Percentiles rank a stretch among this genome's conserved stretches.
phyloP scores from a whole-genome alignment of 2,329 filamentous ascomycete species.

The Sphaerostilbella broomeana region DNA sequence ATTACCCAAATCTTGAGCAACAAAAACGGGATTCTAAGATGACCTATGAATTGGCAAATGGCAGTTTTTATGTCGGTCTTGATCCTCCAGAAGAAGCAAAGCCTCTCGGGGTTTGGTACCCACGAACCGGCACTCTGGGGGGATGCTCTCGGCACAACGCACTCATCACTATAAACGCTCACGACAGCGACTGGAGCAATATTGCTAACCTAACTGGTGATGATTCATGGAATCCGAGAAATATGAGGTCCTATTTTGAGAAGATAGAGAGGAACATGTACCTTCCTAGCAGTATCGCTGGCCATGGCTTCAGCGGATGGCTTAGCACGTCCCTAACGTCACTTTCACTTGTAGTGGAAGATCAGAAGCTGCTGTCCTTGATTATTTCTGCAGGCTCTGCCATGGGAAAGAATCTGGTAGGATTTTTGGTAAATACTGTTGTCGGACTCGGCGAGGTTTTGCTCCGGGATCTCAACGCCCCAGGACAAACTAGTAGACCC shows the following conservation, averaged over 20 bases:
- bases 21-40: too few species aligned
- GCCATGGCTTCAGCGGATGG: constrained; percentile 55
- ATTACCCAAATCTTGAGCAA: too few species aligned
- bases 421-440: too few species aligned
- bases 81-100: constrained; percentile 34
- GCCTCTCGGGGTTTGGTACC: constrained; percentile 40
- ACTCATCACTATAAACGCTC: constrained; percentile 51
- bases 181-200: constrained; percentile 52
- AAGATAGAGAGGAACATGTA: constrained; percentile 44
- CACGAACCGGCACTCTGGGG: constrained; percentile 40
- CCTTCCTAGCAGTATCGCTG: constrained; percentile 32
- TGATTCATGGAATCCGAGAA: constrained; percentile 44
- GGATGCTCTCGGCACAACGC: constrained; percentile 55
- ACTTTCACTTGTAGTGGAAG: constrained; percentile 42
- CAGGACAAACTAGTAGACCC: too few species aligned
- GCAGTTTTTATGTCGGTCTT: too few species aligned
- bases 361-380: too few species aligned
- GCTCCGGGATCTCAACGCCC: too few species aligned
- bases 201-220: constrained; percentile 50
- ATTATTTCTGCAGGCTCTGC: too few species aligned
- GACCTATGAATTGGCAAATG: too few species aligned
- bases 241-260: constrained; percentile 52
- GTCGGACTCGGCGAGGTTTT: too few species aligned
- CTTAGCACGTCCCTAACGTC: constrained; percentile 44
- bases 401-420: too few species aligned